Percentiles rank a stretch among this genome's conserved stretches.
Conservation (phyloP, 768 basidiomycete species). For the Mycena polygramma region DNA sequence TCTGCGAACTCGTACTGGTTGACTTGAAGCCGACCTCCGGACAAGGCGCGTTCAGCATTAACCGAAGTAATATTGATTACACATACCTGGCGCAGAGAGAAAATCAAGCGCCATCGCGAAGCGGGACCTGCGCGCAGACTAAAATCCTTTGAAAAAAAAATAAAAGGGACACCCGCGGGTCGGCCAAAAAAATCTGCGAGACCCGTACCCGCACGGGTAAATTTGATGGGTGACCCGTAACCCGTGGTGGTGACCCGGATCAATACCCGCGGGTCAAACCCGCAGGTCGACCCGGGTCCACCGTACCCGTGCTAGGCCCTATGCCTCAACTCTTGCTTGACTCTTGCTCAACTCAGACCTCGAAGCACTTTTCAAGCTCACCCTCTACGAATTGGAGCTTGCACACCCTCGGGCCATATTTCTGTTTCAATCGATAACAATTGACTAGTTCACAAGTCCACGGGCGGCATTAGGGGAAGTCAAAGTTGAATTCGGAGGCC, state of each 20-base stretch:
- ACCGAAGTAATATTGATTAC: not conserved
- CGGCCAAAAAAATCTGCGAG: not conserved
- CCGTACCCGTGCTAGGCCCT: slow-evolving; percentile 12
- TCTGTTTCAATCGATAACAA: too few relatives aligned
- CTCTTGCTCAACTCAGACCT: too few relatives aligned
- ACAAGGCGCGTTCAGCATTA: not conserved
- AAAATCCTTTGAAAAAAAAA: not conserved
- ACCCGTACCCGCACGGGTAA: slow-evolving; percentile 10
- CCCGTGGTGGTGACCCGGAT: slow-evolving; percentile 14
- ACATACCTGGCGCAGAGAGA: not conserved
- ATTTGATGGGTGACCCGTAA: slow-evolving; percentile 10
- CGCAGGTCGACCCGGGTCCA: not conserved
- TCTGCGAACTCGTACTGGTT: not conserved
- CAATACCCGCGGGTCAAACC: slow-evolving; percentile 11
- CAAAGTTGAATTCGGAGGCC: too few relatives aligned
- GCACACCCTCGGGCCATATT: too few relatives aligned
- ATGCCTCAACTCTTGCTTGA: too few relatives aligned
- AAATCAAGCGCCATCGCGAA: not conserved
- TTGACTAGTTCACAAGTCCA: too few relatives aligned
- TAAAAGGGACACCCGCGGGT: not conserved
- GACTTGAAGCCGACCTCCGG: not conserved
- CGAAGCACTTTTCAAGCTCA: too few relatives aligned
- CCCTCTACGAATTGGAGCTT: too few relatives aligned
- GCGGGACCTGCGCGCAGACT: too few relatives aligned
- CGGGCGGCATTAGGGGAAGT: too few relatives aligned